A percentile compares a stretch with the other conserved stretches of the same genome.
Conservation (phyloP, 164 flowering plant species). For the Vitis cinerea region DNA sequence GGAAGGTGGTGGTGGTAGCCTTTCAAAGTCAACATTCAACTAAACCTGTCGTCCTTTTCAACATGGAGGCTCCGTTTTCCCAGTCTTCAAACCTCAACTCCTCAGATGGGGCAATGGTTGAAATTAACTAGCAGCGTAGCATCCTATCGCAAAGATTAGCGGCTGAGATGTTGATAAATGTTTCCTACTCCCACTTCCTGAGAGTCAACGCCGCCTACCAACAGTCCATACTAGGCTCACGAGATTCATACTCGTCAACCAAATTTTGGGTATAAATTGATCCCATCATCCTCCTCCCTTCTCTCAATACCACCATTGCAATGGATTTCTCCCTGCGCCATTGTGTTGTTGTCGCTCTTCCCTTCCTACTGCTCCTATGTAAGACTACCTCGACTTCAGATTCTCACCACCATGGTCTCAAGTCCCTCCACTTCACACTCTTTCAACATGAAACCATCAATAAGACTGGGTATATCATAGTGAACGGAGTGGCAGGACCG, state of each 20-base stretch:
- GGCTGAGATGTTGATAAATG: too few relatives aligned
- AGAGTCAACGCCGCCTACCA: too few relatives aligned
- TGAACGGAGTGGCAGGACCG: conserved; percentile 35
- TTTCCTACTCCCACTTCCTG: too few relatives aligned
- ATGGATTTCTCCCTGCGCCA: conserved; percentile 7
- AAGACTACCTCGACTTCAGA: conserved; percentile 7
- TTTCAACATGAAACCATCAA: conserved; percentile 46
- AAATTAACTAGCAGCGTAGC: too few relatives aligned
- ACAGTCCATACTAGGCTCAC: too few relatives aligned
- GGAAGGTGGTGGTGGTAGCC: too few relatives aligned
- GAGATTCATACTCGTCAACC: neutral
- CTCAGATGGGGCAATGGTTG: too few relatives aligned
- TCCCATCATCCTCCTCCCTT: neutral
- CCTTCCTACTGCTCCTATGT: neutral
- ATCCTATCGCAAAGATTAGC: too few relatives aligned
- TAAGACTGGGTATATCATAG: conserved; percentile 35
- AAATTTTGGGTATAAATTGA: neutral
- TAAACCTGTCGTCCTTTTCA: too few relatives aligned
- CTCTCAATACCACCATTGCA: neutral
- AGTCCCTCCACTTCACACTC: conserved; percentile 40
- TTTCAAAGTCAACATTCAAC: too few relatives aligned
- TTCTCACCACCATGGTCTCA: conserved; percentile 29
- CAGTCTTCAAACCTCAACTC: too few relatives aligned
- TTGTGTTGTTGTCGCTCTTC: neutral
- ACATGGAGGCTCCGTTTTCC: too few relatives aligned